phyloP scores from a whole-genome alignment of 768 basidiomycete genomes.

The Dentipellis sp. region DNA sequence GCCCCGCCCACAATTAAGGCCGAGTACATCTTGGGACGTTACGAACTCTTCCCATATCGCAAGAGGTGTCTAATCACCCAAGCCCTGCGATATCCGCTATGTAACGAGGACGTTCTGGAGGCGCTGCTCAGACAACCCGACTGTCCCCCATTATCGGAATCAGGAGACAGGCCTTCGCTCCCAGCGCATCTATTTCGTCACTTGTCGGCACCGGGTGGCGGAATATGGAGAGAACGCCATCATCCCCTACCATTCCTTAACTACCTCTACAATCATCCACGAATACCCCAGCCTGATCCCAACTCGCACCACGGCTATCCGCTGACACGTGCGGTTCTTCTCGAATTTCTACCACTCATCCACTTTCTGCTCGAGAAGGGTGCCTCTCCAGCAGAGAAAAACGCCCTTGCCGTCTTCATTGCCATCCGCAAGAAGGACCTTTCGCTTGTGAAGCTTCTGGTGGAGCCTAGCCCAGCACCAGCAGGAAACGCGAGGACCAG shows the following conservation, averaged over 20 bases:
- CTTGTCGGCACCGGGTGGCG: slow-evolving; percentile 18
- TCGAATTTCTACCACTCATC: slow-evolving; percentile 53
- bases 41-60: slow-evolving; percentile 7
- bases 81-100: slow-evolving; percentile 47
- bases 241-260: slow-evolving; percentile 57
- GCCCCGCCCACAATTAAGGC: slow-evolving; percentile 55
- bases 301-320: slow-evolving; percentile 78
- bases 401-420: slow-evolving; percentile 57
- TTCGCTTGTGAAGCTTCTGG: slow-evolving; percentile 59
- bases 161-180: slow-evolving; percentile 33
- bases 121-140: slow-evolving; percentile 30
- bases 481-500: background rate
- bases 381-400: slow-evolving; percentile 58
- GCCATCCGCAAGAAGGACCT: slow-evolving; percentile 71
- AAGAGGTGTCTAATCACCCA: slow-evolving; percentile 25
- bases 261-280: slow-evolving; percentile 38
- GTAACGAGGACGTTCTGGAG: slow-evolving; percentile 31
- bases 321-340: slow-evolving; percentile 69
- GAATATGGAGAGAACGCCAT: slow-evolving; percentile 38
- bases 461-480: slow-evolving; percentile 36
- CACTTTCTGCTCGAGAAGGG: slow-evolving; percentile 60
- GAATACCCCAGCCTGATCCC: slow-evolving; percentile 33
- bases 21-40: slow-evolving; percentile 45
- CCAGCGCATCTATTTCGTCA: slow-evolving; percentile 61
- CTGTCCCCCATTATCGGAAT: slow-evolving; percentile 3